Conservation (phyloP, 192 early-diverging fungal species). For the Linnemannia schmuckeri region DNA sequence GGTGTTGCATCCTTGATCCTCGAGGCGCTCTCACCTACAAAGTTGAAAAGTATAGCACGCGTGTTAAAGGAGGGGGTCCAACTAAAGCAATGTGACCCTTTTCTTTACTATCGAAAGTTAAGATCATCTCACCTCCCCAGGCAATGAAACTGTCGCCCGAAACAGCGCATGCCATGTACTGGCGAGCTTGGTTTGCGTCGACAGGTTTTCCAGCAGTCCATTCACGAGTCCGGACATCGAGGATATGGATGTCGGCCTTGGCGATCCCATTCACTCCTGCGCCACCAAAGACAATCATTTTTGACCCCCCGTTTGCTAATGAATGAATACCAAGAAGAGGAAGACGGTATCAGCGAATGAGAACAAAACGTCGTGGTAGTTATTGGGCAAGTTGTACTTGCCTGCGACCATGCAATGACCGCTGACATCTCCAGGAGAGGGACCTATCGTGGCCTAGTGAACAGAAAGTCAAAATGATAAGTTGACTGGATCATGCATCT, state of each 20-base stretch:
- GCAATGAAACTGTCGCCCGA: not conserved
- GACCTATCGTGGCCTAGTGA: not conserved
- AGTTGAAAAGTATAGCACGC: not conserved
- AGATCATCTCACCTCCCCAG: slow-evolving; percentile 5
- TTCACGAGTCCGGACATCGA: not conserved
- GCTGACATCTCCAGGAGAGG: not conserved
- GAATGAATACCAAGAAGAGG: not conserved
- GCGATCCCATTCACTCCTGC: not conserved
- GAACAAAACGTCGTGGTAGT: not conserved
- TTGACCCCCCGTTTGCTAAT: not conserved
- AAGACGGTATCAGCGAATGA: too few relatives aligned
- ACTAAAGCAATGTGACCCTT: too few relatives aligned
- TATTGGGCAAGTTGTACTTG: not conserved
- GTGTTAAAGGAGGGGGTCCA: too few relatives aligned
- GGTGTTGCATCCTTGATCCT: not conserved
- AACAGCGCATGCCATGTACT: slow-evolving; percentile 3
- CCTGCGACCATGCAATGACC: not conserved
- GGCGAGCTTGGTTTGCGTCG: not conserved
- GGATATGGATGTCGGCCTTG: not conserved
- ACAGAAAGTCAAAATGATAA: not conserved
- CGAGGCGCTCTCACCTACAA: not conserved
- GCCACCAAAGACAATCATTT: not conserved
- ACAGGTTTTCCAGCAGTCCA: not conserved
- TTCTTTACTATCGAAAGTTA: not conserved
- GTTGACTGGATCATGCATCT: too few relatives aligned